These are phyloP conservation scores for Esteya vermicola DNA, from an alignment of 2,329 filamentous ascomycete species.

Conservation along the genomic window DNA sequence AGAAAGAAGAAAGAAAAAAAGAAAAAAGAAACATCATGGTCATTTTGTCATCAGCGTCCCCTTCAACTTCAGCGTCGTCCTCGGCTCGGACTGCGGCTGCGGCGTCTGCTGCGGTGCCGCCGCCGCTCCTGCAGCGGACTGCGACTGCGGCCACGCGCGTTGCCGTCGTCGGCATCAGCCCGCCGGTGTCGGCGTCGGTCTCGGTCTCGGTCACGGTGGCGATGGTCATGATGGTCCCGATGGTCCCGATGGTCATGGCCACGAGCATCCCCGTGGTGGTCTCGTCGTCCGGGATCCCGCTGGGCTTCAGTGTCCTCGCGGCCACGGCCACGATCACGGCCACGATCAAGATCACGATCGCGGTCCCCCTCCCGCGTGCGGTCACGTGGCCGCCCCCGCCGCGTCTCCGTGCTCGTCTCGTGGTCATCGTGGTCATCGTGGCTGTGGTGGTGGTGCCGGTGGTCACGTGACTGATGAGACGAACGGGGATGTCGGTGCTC, in stretches of 20 bases:
- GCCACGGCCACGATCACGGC: too few species aligned
- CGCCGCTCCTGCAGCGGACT: neutral
- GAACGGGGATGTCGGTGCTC: neutral
- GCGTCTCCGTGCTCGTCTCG: too few species aligned
- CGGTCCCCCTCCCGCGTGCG: too few species aligned
- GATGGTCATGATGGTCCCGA: neutral
- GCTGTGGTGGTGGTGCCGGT: neutral
- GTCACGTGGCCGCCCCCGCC: too few species aligned
- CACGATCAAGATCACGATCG: too few species aligned
- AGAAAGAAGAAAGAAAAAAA: neutral
- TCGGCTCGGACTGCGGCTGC: neutral
- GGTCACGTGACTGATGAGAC: too few species aligned
- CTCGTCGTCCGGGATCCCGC: neutral
- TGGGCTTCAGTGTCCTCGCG: too few species aligned
- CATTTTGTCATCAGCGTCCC: neutral
- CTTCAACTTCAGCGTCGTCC: neutral
- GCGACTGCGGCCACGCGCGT: constrained; percentile 8
- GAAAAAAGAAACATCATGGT: neutral
- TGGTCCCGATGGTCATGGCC: constrained; percentile 4
- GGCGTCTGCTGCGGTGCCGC: constrained; percentile 2
- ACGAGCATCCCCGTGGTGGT: constrained; percentile 3
- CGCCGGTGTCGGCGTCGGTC: constrained; percentile 7
- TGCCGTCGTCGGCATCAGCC: constrained; percentile 4
- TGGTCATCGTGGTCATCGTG: too few species aligned
- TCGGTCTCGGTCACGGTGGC: constrained; percentile 2